These are phyloP conservation scores for Limonomyces culmigenus DNA, from an alignment of 1,284 basidiomycete genomes.

Conservation along the genomic window DNA sequence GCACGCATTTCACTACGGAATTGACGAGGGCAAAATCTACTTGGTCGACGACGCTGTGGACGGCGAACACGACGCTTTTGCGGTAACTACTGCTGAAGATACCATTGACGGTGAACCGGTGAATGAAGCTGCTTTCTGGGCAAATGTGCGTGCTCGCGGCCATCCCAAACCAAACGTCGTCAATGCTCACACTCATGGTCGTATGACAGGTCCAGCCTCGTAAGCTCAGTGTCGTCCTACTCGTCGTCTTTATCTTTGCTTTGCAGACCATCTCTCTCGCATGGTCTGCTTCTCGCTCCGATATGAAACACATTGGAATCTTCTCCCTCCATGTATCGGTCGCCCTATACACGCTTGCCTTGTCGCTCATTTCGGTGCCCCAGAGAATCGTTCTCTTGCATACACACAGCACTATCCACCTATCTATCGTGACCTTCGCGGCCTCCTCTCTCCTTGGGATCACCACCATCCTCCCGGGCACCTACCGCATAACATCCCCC, in stretches of 20 bases:
- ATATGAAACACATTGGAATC: slow-evolving; percentile 17
- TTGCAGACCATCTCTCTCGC: slow-evolving; percentile 37
- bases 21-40: slow-evolving; percentile 33
- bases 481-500: background rate
- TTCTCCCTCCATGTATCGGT: slow-evolving; percentile 35
- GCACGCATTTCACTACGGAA: slow-evolving; percentile 23
- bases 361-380: slow-evolving; percentile 36
- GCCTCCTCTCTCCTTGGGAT: slow-evolving; percentile 32
- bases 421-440: slow-evolving; percentile 38
- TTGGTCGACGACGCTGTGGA: slow-evolving; percentile 22
- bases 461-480: slow-evolving; percentile 36
- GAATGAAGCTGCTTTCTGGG: slow-evolving; percentile 59
- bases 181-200: background rate
- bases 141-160: slow-evolving; percentile 25
- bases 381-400: slow-evolving; percentile 34
- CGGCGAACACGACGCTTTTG: slow-evolving; percentile 49
- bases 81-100: slow-evolving; percentile 58
- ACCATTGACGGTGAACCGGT: slow-evolving; percentile 62
- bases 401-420: slow-evolving; percentile 45
- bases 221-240: slow-evolving; percentile 31
- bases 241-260: slow-evolving; percentile 27
- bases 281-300: slow-evolving; percentile 25
- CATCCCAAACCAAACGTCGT: slow-evolving; percentile 4
- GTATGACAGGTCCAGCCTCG: slow-evolving; percentile 29
- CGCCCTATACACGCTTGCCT: slow-evolving; percentile 39